Percentiles rank a stretch among this genome's conserved stretches.
phyloP scores from a whole-genome alignment of 139 green algal species.

The Tetraselmis striata region DNA sequence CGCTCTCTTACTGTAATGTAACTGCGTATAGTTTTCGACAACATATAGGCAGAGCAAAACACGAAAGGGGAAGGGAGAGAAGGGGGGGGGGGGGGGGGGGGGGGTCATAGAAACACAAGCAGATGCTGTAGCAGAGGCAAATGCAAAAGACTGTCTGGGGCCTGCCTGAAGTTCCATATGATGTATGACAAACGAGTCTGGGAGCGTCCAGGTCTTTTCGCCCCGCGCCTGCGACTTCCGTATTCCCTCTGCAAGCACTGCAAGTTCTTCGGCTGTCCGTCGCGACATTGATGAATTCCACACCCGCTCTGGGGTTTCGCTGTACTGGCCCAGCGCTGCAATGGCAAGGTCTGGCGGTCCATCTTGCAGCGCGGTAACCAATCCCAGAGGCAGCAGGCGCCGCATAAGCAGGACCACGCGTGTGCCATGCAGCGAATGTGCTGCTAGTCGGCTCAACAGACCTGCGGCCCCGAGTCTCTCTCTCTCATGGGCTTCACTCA shows the following conservation, averaged over 20 bases:
- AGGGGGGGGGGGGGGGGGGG: no score
- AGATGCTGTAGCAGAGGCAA: no score
- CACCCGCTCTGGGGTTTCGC: not conserved
- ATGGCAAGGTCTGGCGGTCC: constrained; percentile 45
- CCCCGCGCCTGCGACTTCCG: not conserved
- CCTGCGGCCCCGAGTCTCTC: constrained; percentile 43
- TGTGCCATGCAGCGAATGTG: constrained; percentile 62
- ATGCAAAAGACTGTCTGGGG: no score
- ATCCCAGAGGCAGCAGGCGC: constrained; percentile 68
- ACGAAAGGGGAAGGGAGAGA: no score
- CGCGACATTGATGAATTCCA: constrained; percentile 1
- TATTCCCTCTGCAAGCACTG: not conserved
- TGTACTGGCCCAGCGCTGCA: constrained; percentile 29
- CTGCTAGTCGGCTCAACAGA: constrained; percentile 51
- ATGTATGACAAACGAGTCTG: not conserved
- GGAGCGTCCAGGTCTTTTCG: not conserved
- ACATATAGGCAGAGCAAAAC: no score
- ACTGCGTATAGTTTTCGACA: no score
- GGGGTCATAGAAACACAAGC: no score
- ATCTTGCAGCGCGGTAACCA: constrained; percentile 64
- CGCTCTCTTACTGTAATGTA: no score
- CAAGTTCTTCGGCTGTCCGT: not conserved
- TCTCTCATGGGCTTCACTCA: constrained; percentile 15
- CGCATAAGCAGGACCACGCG: constrained; percentile 50
- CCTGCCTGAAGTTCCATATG: not conserved